Percentiles rank a stretch among this genome's conserved stretches.
Conservation (phyloP, 2,329 filamentous ascomycete genomes). For the Fusarium acutatum region DNA sequence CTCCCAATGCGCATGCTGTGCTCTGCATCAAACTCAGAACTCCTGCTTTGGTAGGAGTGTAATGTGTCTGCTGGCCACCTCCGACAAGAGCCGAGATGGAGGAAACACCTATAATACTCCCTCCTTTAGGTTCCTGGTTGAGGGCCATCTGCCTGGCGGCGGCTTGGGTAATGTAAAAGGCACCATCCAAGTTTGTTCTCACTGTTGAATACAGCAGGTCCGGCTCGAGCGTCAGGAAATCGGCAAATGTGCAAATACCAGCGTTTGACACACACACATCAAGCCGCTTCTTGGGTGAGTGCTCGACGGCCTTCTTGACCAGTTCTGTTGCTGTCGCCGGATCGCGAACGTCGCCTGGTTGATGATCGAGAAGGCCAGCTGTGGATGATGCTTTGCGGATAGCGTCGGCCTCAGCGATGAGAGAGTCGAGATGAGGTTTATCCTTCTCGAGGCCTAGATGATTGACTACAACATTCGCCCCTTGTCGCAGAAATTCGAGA, state of each 20-base stretch:
- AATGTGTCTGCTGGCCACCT: constrained; percentile 81
- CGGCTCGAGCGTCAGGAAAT: constrained; percentile 79
- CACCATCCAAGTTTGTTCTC: constrained; percentile 82
- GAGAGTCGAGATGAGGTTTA: constrained; percentile 59
- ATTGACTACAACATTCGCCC: constrained; percentile 82
- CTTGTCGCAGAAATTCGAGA: constrained; percentile 79
- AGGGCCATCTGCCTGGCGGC: constrained; percentile 83
- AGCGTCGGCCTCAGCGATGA: constrained; percentile 60
- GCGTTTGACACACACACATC: constrained; percentile 90
- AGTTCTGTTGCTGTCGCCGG: constrained; percentile 75
- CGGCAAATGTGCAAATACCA: constrained; percentile 86
- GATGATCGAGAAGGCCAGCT: constrained; percentile 67
- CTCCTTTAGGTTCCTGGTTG: constrained; percentile 69
- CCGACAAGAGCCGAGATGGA: constrained; percentile 81
- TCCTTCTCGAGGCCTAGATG: constrained; percentile 71
- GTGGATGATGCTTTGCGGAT: constrained; percentile 55
- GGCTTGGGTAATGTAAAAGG: constrained; percentile 88
- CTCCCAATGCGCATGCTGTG: constrained; percentile 79
- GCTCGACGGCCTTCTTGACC: constrained; percentile 70
- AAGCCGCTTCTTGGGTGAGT: constrained; percentile 59
- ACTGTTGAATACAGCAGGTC: constrained; percentile 77
- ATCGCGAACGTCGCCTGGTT: constrained; percentile 80
- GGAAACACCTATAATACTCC: constrained; percentile 80
- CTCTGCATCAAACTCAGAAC: constrained; percentile 85
- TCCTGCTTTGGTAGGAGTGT: constrained; percentile 89